Percentiles rank a stretch among this genome's conserved stretches.
Evolutionary conservation across 2,329 filamentous ascomycete genomes (phyloP).

Genomic region (Fonsecaea nubica): DNA sequence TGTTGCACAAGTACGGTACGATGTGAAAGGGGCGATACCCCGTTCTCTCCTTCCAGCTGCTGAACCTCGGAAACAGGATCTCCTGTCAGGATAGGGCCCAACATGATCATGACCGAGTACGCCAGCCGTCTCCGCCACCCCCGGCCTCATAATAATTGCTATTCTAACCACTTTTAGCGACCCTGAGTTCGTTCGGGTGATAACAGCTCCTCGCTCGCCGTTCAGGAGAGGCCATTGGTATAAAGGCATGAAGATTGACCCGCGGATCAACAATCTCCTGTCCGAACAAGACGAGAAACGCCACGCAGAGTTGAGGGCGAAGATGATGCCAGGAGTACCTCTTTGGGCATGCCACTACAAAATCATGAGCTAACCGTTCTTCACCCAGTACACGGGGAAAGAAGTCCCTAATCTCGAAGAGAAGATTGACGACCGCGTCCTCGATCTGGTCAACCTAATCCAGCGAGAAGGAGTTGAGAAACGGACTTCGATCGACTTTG

Average conservation of each 20-base stretch:
- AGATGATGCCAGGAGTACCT: slow-evolving; percentile 26
- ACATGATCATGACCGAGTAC: slow-evolving; percentile 21
- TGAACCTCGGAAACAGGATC: slow-evolving; percentile 31
- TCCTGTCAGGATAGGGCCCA: slow-evolving; percentile 23
- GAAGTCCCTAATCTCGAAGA: slow-evolving; percentile 32
- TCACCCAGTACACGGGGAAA: slow-evolving; percentile 29
- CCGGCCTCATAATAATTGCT: not conserved
- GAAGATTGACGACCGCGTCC: slow-evolving; percentile 24
- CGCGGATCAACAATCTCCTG: slow-evolving; percentile 27
- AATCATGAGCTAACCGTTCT: not conserved
- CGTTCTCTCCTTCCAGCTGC: not conserved
- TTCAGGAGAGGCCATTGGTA: slow-evolving; percentile 25
- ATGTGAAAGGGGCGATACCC: not conserved
- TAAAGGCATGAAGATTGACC: slow-evolving; percentile 25
- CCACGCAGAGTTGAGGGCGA: slow-evolving; percentile 24
- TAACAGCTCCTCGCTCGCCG: slow-evolving; percentile 21
- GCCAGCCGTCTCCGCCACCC: not conserved
- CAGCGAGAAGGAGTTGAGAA: slow-evolving; percentile 11
- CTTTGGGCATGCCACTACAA: not conserved
- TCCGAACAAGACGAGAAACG: slow-evolving; percentile 28
- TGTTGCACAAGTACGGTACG: slow-evolving; percentile 7
- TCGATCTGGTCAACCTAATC: slow-evolving; percentile 25
- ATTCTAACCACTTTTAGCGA: slow-evolving; percentile 16
- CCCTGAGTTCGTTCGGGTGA: slow-evolving; percentile 16
- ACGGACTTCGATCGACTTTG: slow-evolving; percentile 20